These are phyloP conservation scores for Wickerhamiella musiphila DNA, from an alignment of 805 yeast genomes.

Conservation along the genomic window DNA sequence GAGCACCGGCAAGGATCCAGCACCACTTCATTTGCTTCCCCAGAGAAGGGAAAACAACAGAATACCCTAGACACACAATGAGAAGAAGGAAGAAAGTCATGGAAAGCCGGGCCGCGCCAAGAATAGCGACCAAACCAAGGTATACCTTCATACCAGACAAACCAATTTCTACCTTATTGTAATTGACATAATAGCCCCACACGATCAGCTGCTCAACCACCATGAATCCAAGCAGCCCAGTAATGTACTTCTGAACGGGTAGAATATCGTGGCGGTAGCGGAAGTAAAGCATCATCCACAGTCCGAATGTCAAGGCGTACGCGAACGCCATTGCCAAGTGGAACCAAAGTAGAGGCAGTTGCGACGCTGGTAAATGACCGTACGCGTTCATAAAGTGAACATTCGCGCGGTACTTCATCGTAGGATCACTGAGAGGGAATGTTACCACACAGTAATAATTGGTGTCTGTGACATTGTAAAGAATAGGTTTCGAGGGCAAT, in stretches of 20 bases:
- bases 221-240: conserved; percentile 69
- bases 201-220: conserved; percentile 71
- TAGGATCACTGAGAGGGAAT: conserved; percentile 27
- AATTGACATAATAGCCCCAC: conserved; percentile 82
- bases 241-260: conserved; percentile 77
- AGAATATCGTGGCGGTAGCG: conserved; percentile 73
- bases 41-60: conserved; percentile 77
- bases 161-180: conserved; percentile 38
- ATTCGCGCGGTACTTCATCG: conserved; percentile 37
- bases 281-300: conserved; percentile 72
- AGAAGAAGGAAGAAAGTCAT: conserved; percentile 76
- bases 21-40: conserved; percentile 64
- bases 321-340: conserved; percentile 74
- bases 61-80: conserved; percentile 82
- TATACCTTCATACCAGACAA: conserved; percentile 46
- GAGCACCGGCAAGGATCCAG: conserved; percentile 38
- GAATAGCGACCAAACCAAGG: conserved; percentile 56
- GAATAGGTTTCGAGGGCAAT: conserved; percentile 23
- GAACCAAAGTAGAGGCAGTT: conserved; percentile 77
- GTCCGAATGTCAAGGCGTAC: conserved; percentile 65
- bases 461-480: conserved; percentile 51
- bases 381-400: conserved; percentile 81
- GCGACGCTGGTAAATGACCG: conserved; percentile 78
- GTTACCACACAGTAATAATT: conserved; percentile 90
- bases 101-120: conserved; percentile 68